Percentiles rank a stretch among this genome's conserved stretches.
These are phyloP conservation scores for Alternaria sp. DNA, from an alignment of 2,329 filamentous ascomycete genomes.

Conservation along the genomic window DNA sequence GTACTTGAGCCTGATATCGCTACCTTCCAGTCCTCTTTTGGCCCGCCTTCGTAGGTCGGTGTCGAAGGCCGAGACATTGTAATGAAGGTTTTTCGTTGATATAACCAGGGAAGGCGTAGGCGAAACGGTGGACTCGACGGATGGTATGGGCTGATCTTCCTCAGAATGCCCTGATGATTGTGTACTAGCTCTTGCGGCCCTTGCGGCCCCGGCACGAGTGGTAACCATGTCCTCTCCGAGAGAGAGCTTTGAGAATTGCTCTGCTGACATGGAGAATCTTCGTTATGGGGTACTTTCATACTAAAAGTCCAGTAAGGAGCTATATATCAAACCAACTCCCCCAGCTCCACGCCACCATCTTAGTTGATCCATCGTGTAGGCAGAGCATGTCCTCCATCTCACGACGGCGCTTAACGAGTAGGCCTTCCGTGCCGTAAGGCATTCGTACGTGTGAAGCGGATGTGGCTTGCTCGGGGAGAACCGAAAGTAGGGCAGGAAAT, in stretches of 20 bases:
- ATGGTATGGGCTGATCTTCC: slow-evolving; percentile 30
- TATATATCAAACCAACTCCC: slow-evolving; percentile 41
- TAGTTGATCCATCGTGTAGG: slow-evolving; percentile 31
- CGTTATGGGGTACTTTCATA: slow-evolving; percentile 19
- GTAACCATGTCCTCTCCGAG: slow-evolving; percentile 48
- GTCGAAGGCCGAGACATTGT: slow-evolving; percentile 43
- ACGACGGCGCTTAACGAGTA: slow-evolving; percentile 38
- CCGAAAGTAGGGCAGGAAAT: slow-evolving; percentile 22
- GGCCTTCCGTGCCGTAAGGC: slow-evolving; percentile 41
- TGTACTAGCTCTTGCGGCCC: slow-evolving; percentile 30
- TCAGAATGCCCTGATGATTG: slow-evolving; percentile 24
- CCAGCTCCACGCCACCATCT: slow-evolving; percentile 37
- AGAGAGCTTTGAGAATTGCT: slow-evolving; percentile 46
- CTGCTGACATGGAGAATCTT: slow-evolving; percentile 43
- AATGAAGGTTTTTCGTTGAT: slow-evolving; percentile 42
- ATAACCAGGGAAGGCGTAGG: slow-evolving; percentile 42
- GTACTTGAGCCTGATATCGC: slow-evolving; percentile 46
- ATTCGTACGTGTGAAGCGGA: slow-evolving; percentile 31
- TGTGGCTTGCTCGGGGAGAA: slow-evolving; percentile 41
- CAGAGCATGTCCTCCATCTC: slow-evolving; percentile 31
- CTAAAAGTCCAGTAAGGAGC: slow-evolving; percentile 17
- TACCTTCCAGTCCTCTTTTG: slow-evolving; percentile 41
- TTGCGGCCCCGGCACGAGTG: slow-evolving; percentile 45
- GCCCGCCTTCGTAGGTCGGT: slow-evolving; percentile 39
- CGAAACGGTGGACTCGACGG: slow-evolving; percentile 30